Base-by-base conservation (phyloP, 805 yeast species). In the Debaryomyces hansenii region DNA sequence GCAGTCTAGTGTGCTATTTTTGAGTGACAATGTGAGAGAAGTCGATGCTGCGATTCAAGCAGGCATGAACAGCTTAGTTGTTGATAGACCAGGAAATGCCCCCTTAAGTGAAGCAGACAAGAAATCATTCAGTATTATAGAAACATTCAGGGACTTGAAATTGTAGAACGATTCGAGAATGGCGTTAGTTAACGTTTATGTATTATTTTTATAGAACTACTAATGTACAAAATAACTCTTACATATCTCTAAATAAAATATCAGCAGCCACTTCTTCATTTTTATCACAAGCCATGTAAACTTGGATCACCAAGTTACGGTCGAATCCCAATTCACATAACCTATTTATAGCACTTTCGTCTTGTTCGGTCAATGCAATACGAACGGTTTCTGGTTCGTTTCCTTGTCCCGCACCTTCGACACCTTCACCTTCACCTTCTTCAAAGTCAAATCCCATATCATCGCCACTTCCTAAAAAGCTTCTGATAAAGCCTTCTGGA, bases 211-310 rank as follows among this genome's bases (percentile, higher is more conserved):
- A 20, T 34, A 42, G 18, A 27, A 24, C 27, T 24, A 42, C 52
- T 50, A 52, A 21, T 47, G 44, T 50, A 47, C 51, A 50, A 41
- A 24, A 31, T 49, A 40, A 45, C 21, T 37, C 28, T 56, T 62
- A 67, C 62, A 65, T 63, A 62, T 72, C 77, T 51, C 77, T 70
- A 58, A 94, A 87, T 57, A 94, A 75, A 61, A 90, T 81, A 71
- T 94, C 94, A 18, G 98, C 99, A 37, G 99, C 90, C 59, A 89
- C 80, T 73, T 92, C 97, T 72, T 94, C 99, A 69, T 94, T 90
- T 72, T 90, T 92, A 61, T 94, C 99, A 69, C 99, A 94, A 36
- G 98, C 98, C 78, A 94, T 84, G 72, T 89, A 94, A 27, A 95
- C 96, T 72, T 91, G 96, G 50, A 90, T 82, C 38, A 88, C 99